phyloP scores from a whole-genome alignment of 208 protist genomes.

The Crithidia expoeki region DNA sequence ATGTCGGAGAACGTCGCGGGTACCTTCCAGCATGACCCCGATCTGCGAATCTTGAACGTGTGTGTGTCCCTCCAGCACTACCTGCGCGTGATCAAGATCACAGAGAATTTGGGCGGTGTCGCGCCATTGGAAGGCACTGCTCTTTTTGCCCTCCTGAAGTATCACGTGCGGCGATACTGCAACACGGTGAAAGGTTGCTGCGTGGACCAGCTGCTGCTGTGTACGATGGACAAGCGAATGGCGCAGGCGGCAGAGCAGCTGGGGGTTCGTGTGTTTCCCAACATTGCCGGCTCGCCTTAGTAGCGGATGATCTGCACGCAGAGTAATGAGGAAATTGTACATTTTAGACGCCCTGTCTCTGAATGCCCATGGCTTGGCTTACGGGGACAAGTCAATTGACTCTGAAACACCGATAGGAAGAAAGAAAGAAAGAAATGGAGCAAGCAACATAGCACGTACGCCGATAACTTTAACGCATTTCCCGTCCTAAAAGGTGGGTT shows the following conservation, averaged over 20 bases:
- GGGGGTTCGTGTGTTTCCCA: conserved; percentile 72
- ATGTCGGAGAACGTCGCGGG: conserved; percentile 22
- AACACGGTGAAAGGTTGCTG: conserved; percentile 71
- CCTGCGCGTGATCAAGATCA: conserved; percentile 39
- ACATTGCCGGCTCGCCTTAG: background rate
- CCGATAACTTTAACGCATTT: too few relatives aligned
- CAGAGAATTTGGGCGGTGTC: conserved; percentile 36
- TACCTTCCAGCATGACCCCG: conserved; percentile 58
- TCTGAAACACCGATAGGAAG: too few relatives aligned
- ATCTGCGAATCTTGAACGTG: conserved; percentile 82
- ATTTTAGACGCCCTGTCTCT: too few relatives aligned
- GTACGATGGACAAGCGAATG: conserved; percentile 77
- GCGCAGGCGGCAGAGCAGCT: conserved; percentile 58
- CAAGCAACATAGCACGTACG: too few relatives aligned
- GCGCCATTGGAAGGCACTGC: conserved; percentile 60
- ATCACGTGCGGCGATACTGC: conserved; percentile 79
- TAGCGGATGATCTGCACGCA: too few relatives aligned
- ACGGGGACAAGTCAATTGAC: too few relatives aligned
- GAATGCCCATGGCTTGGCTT: too few relatives aligned
- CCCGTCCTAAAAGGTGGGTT: too few relatives aligned
- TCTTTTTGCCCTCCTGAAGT: conserved; percentile 85
- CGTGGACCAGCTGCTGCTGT: conserved; percentile 60
- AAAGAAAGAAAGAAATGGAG: too few relatives aligned
- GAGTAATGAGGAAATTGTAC: too few relatives aligned
- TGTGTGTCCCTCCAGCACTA: conserved; percentile 72